Percentiles rank a stretch among this genome's conserved stretches.
These are phyloP conservation scores for Colletotrichum sp. DNA, from an alignment of 2,329 filamentous ascomycete species.

Conservation along the genomic window DNA sequence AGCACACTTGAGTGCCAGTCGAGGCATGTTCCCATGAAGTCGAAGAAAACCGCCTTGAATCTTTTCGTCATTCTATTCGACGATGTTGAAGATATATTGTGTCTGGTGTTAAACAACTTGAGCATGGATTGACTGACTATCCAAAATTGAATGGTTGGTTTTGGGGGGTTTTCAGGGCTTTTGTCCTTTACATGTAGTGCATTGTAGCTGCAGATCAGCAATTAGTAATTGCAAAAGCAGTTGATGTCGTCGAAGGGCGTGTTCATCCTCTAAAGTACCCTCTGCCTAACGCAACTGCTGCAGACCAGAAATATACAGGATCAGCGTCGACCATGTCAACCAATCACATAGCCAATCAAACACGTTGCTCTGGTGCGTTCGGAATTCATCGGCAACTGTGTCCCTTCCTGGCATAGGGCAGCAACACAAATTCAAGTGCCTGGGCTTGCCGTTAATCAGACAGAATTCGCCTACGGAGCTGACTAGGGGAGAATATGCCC, in stretches of 20 bases:
- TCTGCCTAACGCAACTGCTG: neutral
- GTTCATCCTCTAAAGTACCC: neutral
- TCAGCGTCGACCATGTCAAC: neutral
- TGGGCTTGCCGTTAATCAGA: neutral
- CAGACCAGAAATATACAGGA: neutral
- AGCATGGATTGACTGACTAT: neutral
- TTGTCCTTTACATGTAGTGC: neutral
- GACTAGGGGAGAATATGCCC: neutral
- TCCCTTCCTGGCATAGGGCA: neutral
- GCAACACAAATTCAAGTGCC: neutral
- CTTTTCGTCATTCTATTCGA: neutral
- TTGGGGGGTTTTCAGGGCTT: neutral
- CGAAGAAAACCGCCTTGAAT: constrained; percentile 56
- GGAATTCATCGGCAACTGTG: neutral
- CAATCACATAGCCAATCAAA: neutral
- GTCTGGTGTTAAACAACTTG: neutral
- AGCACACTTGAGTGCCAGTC: constrained; percentile 54
- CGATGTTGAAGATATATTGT: neutral
- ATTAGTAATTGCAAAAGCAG: neutral
- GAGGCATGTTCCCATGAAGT: constrained; percentile 64
- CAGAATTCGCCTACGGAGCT: neutral
- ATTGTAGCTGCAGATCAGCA: neutral
- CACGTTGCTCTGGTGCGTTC: neutral
- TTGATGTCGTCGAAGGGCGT: neutral
- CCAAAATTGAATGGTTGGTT: neutral